Conservation (phyloP, 306 rosid genomes). For the Quercus robur region DNA sequence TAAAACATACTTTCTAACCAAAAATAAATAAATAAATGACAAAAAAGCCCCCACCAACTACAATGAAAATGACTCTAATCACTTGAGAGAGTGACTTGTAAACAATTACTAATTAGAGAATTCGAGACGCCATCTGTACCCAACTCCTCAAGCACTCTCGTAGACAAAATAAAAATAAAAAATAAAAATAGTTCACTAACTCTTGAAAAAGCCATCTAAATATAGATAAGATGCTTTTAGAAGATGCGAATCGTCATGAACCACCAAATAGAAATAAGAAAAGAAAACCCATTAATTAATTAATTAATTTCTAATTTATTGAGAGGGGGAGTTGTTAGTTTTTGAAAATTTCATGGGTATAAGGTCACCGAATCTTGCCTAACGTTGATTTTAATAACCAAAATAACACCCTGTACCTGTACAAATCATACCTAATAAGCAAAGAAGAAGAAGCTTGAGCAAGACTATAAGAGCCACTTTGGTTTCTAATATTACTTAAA, state of each 20-base stretch:
- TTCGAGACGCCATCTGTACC: constrained; percentile 34
- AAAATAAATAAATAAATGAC: constrained; percentile 17
- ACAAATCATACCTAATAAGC: constrained; percentile 18
- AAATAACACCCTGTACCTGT: constrained; percentile 34
- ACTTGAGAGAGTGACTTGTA: constrained; percentile 33
- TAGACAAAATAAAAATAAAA: constrained; percentile 3
- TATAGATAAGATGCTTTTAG: constrained; percentile 30
- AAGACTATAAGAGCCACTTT: constrained; percentile 6
- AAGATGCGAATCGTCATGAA: constrained; percentile 46
- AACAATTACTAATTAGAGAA: constrained; percentile 18
- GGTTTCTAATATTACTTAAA: not conserved
- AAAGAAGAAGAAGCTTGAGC: constrained; percentile 14
- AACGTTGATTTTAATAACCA: not conserved
- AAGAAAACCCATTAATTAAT: too few relatives aligned
- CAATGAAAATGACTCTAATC: constrained; percentile 38
- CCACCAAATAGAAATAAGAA: not conserved
- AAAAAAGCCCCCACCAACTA: constrained; percentile 69
- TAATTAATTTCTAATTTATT: too few relatives aligned
- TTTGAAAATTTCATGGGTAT: too few relatives aligned
- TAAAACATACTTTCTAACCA: not conserved
- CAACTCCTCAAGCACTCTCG: constrained; percentile 17
- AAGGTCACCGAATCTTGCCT: too few relatives aligned
- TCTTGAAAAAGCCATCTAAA: constrained; percentile 44
- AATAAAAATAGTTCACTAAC: constrained; percentile 38
- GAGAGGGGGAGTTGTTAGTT: too few relatives aligned